These are phyloP conservation scores for Cercophora scortea DNA, from an alignment of 495 filamentous ascomycete genomes.

Conservation along the genomic window DNA sequence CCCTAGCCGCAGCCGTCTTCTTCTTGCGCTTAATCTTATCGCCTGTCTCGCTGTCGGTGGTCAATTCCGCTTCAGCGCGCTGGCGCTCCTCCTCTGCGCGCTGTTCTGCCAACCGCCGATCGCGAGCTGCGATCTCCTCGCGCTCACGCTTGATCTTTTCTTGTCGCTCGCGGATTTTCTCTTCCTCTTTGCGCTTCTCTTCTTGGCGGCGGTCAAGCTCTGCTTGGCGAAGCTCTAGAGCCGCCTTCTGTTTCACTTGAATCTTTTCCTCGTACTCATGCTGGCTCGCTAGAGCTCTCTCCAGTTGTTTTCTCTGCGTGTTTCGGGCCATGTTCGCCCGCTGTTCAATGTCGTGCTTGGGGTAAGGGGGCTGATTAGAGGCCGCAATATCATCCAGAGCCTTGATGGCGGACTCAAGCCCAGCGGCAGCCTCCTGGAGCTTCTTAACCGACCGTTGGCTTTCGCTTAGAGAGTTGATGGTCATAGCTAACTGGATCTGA, in stretches of 20 bases:
- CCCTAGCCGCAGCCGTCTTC: conserved; percentile 34
- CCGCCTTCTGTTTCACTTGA: conserved; percentile 69
- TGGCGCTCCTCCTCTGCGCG: conserved; percentile 65
- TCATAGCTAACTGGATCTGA: conserved; percentile 82
- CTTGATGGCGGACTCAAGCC: conserved; percentile 87
- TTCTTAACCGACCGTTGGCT: conserved; percentile 69
- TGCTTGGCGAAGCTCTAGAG: conserved; percentile 66
- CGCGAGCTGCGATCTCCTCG: conserved; percentile 65
- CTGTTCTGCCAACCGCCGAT: conserved; percentile 59
- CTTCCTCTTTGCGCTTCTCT: conserved; percentile 53
- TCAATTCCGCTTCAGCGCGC: conserved; percentile 62
- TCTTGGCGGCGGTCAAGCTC: conserved; percentile 66
- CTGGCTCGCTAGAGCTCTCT: conserved; percentile 73
- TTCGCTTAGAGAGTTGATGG: conserved; percentile 67
- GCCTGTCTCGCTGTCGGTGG: conserved; percentile 68
- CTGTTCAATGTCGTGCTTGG: conserved; percentile 79
- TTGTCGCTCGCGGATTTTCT: conserved; percentile 59
- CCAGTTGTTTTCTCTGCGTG: conserved; percentile 85
- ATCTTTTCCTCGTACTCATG: conserved; percentile 92
- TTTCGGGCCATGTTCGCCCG: conserved; percentile 94
- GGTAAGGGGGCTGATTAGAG: conserved; percentile 81
- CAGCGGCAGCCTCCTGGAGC: conserved; percentile 65
- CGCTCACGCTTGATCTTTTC: conserved; percentile 76
- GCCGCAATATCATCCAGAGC: conserved; percentile 71
- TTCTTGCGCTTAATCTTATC: conserved; percentile 72